Evolutionary conservation across 1,284 basidiomycete species (phyloP), one percentile per base, ranked within the genome.

Genomic region (Coniferiporia weirii): DNA sequence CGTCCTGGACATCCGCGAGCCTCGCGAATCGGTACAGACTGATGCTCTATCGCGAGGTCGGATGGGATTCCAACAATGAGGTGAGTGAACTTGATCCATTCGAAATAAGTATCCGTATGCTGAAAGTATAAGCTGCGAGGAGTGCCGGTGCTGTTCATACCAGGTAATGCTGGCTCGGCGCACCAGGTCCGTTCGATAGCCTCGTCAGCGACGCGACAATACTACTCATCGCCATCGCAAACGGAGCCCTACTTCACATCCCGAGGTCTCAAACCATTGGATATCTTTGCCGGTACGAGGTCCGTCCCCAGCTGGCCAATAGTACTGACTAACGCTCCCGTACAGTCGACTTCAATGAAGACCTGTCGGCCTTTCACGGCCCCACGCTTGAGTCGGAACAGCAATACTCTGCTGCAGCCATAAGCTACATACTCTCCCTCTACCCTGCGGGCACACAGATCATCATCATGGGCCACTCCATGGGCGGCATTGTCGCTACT

Each of bases 161-260:
- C 97, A 1, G 97, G 97, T 1, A 98, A 98, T 68, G 95, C 97
- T 10, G 97, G 97, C 1, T 95, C 93, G 2, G 96, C 91, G 52
- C 89, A 87, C 63, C 97, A 99, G 78, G 89, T 93, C 19, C 85
- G 97, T 60, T 98, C 94, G 15, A 93, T 99, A 65, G 96, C 95
- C 1, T 94, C 93, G 2, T 95, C 93, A 12, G 89, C 93, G 1
- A 78, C 89, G 0, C 77, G 88, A 56, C 93, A 96, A 65, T 95
- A 85, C 70, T 92, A 83, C 68, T 76, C 74, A 35, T 77, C 74
- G 56, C 89, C 80, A 50, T 75, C 76, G 66, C 71, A 72, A 45
- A 69, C 81, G 47, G 77, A 83, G 9, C 68, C 73, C 9, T 79
- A 81, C 15, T 85, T 89, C 63, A 63, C 67, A 10, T 69, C 75